Evolutionary conservation across 2,329 filamentous ascomycete genomes (phyloP), one percentile per base, ranked within the genome.

Genomic region (Metarhizium guizhouense): DNA sequence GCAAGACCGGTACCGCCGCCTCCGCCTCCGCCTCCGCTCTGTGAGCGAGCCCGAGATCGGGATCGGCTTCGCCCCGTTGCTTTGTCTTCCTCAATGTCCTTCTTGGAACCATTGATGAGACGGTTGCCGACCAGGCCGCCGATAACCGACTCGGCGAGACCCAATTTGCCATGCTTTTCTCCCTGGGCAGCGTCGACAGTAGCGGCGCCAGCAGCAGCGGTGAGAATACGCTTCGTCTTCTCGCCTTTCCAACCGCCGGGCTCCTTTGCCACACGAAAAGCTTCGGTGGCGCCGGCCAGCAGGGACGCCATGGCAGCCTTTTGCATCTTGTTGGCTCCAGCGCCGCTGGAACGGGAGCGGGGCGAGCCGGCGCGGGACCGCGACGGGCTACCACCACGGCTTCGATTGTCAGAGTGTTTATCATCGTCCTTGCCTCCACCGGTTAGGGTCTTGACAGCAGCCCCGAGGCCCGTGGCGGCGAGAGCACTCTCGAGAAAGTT

Each of bases 291-390:
- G 64, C 91, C 93, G 34, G 93, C 92, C 50, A 95, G 82, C 43
- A 96, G 78, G 20, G 92, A 94, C 38, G 93, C 92, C 76, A 94
- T 93, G 68, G 92, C 90, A 38, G 91, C 91, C 72, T 96, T 90
- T 62, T 91, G 85, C 50, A 90, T 82, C 63, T 88, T 88, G 63
- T 75, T 78, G 40, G 75, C 71, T 13, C 67, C 66, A 34, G 66
- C 76, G 20, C 51, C 56, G 16, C 32, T 45, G 29, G 56, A 47
- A 56, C 78, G 74, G 47, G 79, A 76, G 55, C 76, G 74, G 60
- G 80, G 79, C 57, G 82, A 82, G 25, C 80, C 72, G 36, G 74
- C 74, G 42, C 73, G 76, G 51, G 77, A 80, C 53, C 75, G 72
- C 20, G 65, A 63, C 48, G 66, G 69, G 58, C 71, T 73, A 43